A percentile compares a stretch with the other conserved stretches of the same genome.
phyloP scores from a whole-genome alignment of 169 alveolate species.

The Cytauxzoon felis region DNA sequence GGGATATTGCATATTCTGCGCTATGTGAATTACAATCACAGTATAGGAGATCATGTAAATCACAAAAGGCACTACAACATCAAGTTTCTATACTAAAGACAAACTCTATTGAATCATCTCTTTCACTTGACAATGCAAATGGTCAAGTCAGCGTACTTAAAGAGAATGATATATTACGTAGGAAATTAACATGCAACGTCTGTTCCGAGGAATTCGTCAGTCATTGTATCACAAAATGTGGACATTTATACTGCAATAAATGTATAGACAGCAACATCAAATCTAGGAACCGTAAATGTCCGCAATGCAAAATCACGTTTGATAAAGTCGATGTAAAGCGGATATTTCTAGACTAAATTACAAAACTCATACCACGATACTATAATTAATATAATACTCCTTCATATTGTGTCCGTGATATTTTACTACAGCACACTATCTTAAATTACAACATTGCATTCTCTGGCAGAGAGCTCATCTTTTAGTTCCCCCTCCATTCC shows the following conservation, averaged over 20 bases:
- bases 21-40: conserved; percentile 50
- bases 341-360: conserved; percentile 41
- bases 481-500: no score
- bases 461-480: no score
- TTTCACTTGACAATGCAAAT: background rate
- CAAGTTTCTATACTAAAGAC: background rate
- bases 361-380: no score
- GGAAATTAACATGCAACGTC: conserved; percentile 74
- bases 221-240: conserved; percentile 73
- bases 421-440: background rate
- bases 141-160: conserved; percentile 14
- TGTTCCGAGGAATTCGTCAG: conserved; percentile 78
- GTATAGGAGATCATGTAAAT: conserved; percentile 16
- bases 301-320: conserved; percentile 73
- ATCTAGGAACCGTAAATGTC: conserved; percentile 75
- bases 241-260: conserved; percentile 75
- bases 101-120: background rate
- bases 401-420: background rate
- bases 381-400: background rate
- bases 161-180: conserved; percentile 67
- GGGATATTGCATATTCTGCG: conserved; percentile 48
- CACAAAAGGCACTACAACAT: conserved; percentile 18
- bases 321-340: conserved; percentile 72
- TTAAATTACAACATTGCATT: background rate
- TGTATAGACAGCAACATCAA: conserved; percentile 62